A percentile compares a stretch with the other conserved stretches of the same genome.
phyloP scores from a whole-genome alignment of 2,329 filamentous ascomycete genomes.

The Fusarium sp. region DNA sequence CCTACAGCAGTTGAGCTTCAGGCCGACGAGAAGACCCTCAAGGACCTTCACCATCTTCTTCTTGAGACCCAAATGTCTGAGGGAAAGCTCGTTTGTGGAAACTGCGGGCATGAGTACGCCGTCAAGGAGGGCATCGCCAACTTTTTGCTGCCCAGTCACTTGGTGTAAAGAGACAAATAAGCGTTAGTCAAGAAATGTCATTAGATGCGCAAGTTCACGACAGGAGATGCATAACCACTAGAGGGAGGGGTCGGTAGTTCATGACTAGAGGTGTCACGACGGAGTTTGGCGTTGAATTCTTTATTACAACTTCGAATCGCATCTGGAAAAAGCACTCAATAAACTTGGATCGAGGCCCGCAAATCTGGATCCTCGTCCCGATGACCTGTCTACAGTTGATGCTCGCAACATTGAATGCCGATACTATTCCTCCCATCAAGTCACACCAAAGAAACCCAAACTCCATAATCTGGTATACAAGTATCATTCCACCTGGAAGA shows the following conservation, averaged over 20 bases:
- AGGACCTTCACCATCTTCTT: conserved; percentile 82
- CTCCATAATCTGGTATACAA: conserved; percentile 48
- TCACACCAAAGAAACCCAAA: conserved; percentile 44
- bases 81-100: conserved; percentile 89
- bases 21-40: conserved; percentile 75
- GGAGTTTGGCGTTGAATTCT: conserved; percentile 44
- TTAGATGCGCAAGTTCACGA: neutral
- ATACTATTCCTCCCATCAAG: conserved; percentile 41
- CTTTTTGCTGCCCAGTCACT: conserved; percentile 91
- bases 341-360: conserved; percentile 13
- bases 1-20: conserved; percentile 72
- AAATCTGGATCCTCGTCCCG: conserved; percentile 15
- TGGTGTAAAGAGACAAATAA: conserved; percentile 65
- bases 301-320: conserved; percentile 24
- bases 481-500: conserved; percentile 18
- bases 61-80: conserved; percentile 91
- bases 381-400: conserved; percentile 36
- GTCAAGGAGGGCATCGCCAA: conserved; percentile 97
- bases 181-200: neutral
- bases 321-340: conserved; percentile 26
- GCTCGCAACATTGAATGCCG: conserved; percentile 34
- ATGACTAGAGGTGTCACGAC: conserved; percentile 21
- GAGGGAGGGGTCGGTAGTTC: neutral
- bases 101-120: conserved; percentile 92
- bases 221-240: neutral